phyloP scores from a whole-genome alignment of 73 alveolate genomes.

The Paramecium primaurelia region DNA sequence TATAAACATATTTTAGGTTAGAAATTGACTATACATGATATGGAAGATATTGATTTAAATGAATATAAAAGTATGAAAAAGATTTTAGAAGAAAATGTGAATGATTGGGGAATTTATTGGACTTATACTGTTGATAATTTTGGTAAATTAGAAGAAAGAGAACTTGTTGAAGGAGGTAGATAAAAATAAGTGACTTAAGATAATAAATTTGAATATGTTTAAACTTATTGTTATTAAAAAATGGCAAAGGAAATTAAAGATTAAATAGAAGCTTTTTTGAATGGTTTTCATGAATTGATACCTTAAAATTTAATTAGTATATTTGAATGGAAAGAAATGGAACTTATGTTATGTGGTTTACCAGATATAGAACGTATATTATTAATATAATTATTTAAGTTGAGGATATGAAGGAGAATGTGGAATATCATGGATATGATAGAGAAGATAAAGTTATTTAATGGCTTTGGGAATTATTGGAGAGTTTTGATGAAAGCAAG shows the following conservation, averaged over 20 bases:
- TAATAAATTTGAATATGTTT: slow-evolving; percentile 58
- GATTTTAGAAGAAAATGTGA: slow-evolving; percentile 82
- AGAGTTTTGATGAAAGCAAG: slow-evolving; percentile 82
- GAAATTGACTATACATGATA: slow-evolving; percentile 90
- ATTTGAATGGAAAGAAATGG: slow-evolving; percentile 92
- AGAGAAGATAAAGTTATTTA: slow-evolving; percentile 76
- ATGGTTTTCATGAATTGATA: slow-evolving; percentile 96
- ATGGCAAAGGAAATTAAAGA: slow-evolving; percentile 75
- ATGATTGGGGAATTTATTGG: slow-evolving; percentile 43
- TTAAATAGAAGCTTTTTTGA: slow-evolving; percentile 84
- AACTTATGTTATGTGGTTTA: slow-evolving; percentile 94
- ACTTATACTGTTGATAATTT: slow-evolving; percentile 80
- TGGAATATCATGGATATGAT: slow-evolving; percentile 94
- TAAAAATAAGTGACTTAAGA: slow-evolving; percentile 89
- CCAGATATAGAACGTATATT: slow-evolving; percentile 75
- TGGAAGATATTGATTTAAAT: slow-evolving; percentile 98
- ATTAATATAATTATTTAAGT: slow-evolving; percentile 47
- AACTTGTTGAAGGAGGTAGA: slow-evolving; percentile 89
- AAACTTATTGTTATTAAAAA: slow-evolving; percentile 42
- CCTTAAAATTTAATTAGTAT: slow-evolving; percentile 89
- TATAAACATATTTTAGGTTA: slow-evolving; percentile 97
- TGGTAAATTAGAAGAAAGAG: slow-evolving; percentile 86
- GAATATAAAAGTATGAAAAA: slow-evolving; percentile 89
- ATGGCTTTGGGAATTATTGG: slow-evolving; percentile 96
- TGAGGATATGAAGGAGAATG: slow-evolving; percentile 95